Percentiles rank a stretch among this genome's conserved stretches.
Evolutionary conservation across 2,329 filamentous ascomycete genomes (phyloP).

Genomic region (Paramyrothecium roridum): DNA sequence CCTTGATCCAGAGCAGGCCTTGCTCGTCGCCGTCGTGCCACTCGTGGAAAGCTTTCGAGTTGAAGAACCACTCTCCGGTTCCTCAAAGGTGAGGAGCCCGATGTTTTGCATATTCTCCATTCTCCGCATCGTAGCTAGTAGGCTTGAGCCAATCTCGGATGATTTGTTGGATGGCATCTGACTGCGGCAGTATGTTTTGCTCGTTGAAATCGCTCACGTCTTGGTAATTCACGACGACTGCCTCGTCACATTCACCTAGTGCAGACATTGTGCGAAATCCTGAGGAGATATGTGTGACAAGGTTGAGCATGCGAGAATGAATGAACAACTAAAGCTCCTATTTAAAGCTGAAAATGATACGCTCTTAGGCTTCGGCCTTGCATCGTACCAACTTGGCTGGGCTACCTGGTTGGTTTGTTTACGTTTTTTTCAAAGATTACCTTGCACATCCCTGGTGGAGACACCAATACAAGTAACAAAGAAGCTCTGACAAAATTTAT

Average conservation of each 20-base stretch:
- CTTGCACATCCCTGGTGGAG: too few species aligned
- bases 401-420: too few species aligned
- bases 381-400: too few species aligned
- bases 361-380: too few species aligned
- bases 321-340: too few species aligned
- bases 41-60: slow-evolving; percentile 8
- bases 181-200: not conserved
- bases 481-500: too few species aligned
- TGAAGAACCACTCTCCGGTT: slow-evolving; percentile 16
- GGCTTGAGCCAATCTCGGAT: slow-evolving; percentile 26
- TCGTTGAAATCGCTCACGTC: not conserved
- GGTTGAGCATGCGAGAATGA: too few species aligned
- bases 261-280: too few species aligned
- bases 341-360: too few species aligned
- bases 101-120: slow-evolving; percentile 23
- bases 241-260: slow-evolving; percentile 18
- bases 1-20: slow-evolving; percentile 27
- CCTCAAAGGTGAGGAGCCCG: slow-evolving; percentile 12
- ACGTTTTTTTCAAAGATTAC: too few species aligned
- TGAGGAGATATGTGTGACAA: too few species aligned
- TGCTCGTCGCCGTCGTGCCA: slow-evolving; percentile 9
- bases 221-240: slow-evolving; percentile 27
- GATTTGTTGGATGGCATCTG: slow-evolving; percentile 1
- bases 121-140: slow-evolving; percentile 18
- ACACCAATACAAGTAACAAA: too few species aligned